Evolutionary conservation across 768 basidiomycete genomes (phyloP).

Genomic region (Gymnopilus dilepis): DNA sequence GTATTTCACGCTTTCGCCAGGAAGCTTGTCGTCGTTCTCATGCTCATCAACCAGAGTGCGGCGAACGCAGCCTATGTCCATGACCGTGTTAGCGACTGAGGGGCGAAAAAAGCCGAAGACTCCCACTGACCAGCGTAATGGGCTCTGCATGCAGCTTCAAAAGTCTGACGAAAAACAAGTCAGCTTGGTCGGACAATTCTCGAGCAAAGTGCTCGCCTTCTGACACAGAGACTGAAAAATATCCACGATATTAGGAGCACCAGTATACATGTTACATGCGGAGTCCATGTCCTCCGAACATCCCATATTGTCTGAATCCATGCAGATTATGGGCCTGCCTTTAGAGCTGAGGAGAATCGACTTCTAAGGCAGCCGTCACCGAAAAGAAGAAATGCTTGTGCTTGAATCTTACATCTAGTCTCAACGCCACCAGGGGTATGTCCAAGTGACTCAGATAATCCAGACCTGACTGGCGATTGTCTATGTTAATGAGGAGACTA

Average conservation of each 20-base stretch:
- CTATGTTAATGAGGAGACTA: not conserved
- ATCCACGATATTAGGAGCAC: not conserved
- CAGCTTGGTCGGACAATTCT: not conserved
- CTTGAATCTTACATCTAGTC: not conserved
- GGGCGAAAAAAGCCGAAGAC: too few species aligned
- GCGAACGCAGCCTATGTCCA: too few species aligned
- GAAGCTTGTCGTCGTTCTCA: not conserved
- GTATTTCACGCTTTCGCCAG: not conserved
- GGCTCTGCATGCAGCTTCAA: conserved; percentile 2
- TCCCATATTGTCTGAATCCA: not conserved
- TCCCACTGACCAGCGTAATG: conserved; percentile 7
- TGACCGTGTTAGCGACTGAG: too few species aligned
- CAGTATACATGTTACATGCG: too few species aligned
- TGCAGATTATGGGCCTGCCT: not conserved
- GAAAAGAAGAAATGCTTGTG: not conserved
- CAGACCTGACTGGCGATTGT: not conserved
- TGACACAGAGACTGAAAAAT: conserved; percentile 2
- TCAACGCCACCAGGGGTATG: not conserved
- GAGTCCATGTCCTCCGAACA: not conserved
- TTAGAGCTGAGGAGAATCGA: not conserved
- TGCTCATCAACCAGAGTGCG: not conserved
- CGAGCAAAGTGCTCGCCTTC: not conserved
- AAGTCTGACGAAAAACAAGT: not conserved
- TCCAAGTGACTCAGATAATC: not conserved
- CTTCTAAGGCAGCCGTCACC: not conserved